These are phyloP conservation scores for Eremothecium coryli DNA, from an alignment of 1,139 yeast species.

Conservation along the genomic window DNA sequence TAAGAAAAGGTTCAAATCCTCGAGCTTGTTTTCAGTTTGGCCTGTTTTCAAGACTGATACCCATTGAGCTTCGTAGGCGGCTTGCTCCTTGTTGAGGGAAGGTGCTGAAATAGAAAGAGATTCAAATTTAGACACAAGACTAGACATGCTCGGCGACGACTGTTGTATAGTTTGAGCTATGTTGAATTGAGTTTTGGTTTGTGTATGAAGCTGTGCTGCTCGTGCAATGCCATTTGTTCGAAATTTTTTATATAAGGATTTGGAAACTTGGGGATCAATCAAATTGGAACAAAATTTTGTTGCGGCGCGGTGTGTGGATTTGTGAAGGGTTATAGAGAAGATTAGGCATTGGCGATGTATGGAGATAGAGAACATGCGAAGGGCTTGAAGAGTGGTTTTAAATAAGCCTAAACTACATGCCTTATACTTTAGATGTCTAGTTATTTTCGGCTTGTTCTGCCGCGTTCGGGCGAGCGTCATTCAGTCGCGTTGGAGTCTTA, in stretches of 20 bases:
- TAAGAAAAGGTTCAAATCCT: constrained; percentile 58
- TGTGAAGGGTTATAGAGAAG: background rate
- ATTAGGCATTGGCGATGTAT: too few relatives aligned
- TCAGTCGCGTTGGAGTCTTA: too few relatives aligned
- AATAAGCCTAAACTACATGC: too few relatives aligned
- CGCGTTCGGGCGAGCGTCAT: too few relatives aligned
- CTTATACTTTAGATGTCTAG: too few relatives aligned
- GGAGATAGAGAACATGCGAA: too few relatives aligned
- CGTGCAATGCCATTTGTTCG: too few relatives aligned
- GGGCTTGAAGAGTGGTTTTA: too few relatives aligned
- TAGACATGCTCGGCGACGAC: constrained; percentile 30
- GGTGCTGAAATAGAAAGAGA: constrained; percentile 36
- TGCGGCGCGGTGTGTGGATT: background rate
- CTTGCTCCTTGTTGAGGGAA: constrained; percentile 36
- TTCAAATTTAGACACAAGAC: constrained; percentile 36
- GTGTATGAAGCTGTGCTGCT: too few relatives aligned
- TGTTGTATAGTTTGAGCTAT: too few relatives aligned
- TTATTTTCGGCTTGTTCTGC: too few relatives aligned
- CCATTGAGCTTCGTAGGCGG: constrained; percentile 79
- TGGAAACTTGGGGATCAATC: background rate
- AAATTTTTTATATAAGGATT: constrained; percentile 2
- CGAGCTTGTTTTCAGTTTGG: constrained; percentile 50
- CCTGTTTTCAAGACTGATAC: constrained; percentile 48
- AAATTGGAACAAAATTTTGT: background rate
- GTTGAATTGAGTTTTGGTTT: too few relatives aligned